Percentiles rank a stretch among this genome's conserved stretches.
These are phyloP conservation scores for Tritrichomonas musculus DNA, from an alignment of 208 protist species.

Conservation along the genomic window DNA sequence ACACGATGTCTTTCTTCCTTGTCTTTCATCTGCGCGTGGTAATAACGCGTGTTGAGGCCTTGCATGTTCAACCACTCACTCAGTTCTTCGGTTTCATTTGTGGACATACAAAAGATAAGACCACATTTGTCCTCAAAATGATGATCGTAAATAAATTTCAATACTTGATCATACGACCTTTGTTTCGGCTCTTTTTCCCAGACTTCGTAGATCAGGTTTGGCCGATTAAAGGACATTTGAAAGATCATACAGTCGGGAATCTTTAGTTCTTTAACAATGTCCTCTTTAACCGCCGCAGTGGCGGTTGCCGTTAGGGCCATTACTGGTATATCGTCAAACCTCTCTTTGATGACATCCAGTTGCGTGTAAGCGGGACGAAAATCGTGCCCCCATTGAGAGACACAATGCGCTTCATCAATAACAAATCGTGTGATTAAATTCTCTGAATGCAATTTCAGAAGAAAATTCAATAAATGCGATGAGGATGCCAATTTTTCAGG, in stretches of 20 bases:
- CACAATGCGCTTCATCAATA: slow-evolving; percentile 66
- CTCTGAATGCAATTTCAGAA: not conserved
- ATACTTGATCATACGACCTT: not conserved
- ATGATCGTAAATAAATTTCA: slow-evolving; percentile 37
- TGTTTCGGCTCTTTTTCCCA: not conserved
- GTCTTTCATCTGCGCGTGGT: slow-evolving; percentile 44
- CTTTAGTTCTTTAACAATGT: slow-evolving; percentile 43
- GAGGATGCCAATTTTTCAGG: not conserved
- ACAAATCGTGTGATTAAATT: slow-evolving; percentile 45
- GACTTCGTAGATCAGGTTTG: slow-evolving; percentile 51
- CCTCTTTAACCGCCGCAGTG: slow-evolving; percentile 41
- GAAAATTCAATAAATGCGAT: not conserved
- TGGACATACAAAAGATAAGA: slow-evolving; percentile 43
- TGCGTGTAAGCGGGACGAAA: slow-evolving; percentile 55
- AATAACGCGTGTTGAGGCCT: slow-evolving; percentile 31
- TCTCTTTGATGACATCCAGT: slow-evolving; percentile 38
- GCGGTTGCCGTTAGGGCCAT: slow-evolving; percentile 60
- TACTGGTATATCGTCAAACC: slow-evolving; percentile 53
- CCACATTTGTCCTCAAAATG: slow-evolving; percentile 31
- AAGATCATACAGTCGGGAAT: slow-evolving; percentile 43
- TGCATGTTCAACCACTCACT: not conserved
- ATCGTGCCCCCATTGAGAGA: slow-evolving; percentile 63
- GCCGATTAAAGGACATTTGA: slow-evolving; percentile 48
- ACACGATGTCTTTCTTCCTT: slow-evolving; percentile 9
- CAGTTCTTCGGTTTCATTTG: slow-evolving; percentile 33